Evolutionary conservation across 2,329 filamentous ascomycete genomes (phyloP), one percentile per base, ranked within the genome.

Genomic region (Aureobasidium sp.): DNA sequence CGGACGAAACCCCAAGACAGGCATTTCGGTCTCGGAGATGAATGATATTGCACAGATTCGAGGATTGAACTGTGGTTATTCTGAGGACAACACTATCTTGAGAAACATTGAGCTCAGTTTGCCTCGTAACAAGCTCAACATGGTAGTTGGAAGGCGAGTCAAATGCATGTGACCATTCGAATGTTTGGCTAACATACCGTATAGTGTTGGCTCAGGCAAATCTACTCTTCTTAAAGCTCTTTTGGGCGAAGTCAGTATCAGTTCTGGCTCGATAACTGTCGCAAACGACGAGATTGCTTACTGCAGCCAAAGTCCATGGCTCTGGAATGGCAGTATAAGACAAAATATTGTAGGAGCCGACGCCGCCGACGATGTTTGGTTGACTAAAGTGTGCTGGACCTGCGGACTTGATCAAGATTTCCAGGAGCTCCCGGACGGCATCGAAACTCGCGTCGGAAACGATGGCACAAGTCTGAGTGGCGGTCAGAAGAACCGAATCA

Each of bases 381-480:
- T 93, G 70, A 76, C 79, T 1, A 83, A 86, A 67, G 89, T 90
- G 0, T 73, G 92, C 8, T 80, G 84, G 39, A 87, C 86, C 2
- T 94, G 89, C 64, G 89, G 89, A 0, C 71, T 95, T 47, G 81
- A 81, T 58, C 90, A 90, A 69, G 91, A 95, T 67, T 76, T 95
- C 36, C 82, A 86, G 16, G 90, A 91, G 77, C 79, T 95, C 16
- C 77, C 83, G 0, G 88, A 93, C 69, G 90, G 90, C 4, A 89
- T 94, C 67, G 75, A 83, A 50, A 95, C 91, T 0, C 88, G 92
- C 68, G 89, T 95, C 57, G 90, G 90, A 11, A 88, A 89, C 3
- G 92, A 93, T 64, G 90, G 90, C 7, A 89, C 94, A 67, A 91
- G 93, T 67, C 77, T 95, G 7, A 91, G 87, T 64, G 90, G 91